Evolutionary conservation across 2,329 filamentous ascomycete species (phyloP).

Genomic region (Xylariaceae sp.): DNA sequence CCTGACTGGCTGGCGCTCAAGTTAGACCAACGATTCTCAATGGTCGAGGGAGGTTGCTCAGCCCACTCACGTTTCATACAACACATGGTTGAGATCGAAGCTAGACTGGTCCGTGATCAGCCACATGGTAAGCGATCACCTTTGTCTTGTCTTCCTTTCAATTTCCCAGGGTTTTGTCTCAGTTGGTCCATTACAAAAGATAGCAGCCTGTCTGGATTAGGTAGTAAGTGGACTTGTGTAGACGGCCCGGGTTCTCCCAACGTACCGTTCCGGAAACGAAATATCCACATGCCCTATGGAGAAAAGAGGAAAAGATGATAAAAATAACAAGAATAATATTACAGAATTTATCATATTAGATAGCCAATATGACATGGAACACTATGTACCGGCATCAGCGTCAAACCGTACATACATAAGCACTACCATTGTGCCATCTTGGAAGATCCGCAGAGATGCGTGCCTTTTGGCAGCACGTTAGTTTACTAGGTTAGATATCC

Average conservation of each 20-base stretch:
- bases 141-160: conserved; percentile 12
- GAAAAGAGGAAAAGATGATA: neutral
- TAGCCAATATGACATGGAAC: neutral
- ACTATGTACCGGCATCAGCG: conserved; percentile 18
- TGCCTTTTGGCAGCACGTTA: conserved; percentile 35
- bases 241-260: neutral
- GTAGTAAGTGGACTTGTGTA: conserved; percentile 2
- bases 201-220: conserved; percentile 1
- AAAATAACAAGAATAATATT: neutral
- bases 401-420: conserved; percentile 26
- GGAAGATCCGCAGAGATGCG: conserved; percentile 31
- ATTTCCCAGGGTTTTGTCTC: conserved; percentile 31
- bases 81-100: conserved; percentile 18
- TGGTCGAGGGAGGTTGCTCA: conserved; percentile 17
- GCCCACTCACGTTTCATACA: conserved; percentile 8
- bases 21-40: conserved; percentile 18
- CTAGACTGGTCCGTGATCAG: conserved; percentile 27
- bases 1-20: conserved; percentile 30
- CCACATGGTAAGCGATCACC: conserved; percentile 31
- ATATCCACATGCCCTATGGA: neutral
- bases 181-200: conserved; percentile 23
- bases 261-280: neutral
- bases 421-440: conserved; percentile 26
- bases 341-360: neutral
- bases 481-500: conserved; percentile 13